These are phyloP conservation scores for Eremochloa ophiuroides DNA, from an alignment of 176 grass and related monocot species.

Conservation along the genomic window DNA sequence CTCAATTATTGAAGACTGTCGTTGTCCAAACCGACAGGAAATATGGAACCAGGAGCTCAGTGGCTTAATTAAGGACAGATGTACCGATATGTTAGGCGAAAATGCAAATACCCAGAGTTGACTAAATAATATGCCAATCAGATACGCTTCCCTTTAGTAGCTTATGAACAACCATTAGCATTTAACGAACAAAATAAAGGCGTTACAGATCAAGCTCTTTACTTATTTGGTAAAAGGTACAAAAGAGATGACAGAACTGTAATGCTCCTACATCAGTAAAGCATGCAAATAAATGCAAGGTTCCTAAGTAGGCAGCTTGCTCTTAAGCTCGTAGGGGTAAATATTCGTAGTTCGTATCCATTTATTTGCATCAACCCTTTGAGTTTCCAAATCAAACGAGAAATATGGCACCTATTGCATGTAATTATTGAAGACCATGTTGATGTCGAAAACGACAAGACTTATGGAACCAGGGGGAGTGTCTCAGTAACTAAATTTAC, in stretches of 20 bases:
- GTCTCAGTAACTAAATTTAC: background rate
- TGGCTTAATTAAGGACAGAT: background rate
- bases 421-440: background rate
- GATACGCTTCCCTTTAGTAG: background rate
- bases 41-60: background rate
- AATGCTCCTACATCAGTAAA: background rate
- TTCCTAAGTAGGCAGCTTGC: background rate
- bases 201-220: background rate
- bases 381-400: background rate
- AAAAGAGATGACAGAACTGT: background rate
- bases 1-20: background rate
- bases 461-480: background rate
- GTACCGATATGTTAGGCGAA: conserved; percentile 9
- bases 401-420: background rate
- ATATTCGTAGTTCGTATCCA: background rate
- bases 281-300: background rate
- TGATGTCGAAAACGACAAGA: background rate
- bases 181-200: background rate
- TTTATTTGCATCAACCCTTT: background rate
- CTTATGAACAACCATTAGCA: background rate
- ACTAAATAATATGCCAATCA: background rate
- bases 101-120: conserved; percentile 8
- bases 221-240: background rate
- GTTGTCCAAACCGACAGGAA: background rate
- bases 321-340: background rate